These are phyloP conservation scores for Paramarasmius palmivorus DNA, from an alignment of 1,284 basidiomycete species.

Conservation along the genomic window DNA sequence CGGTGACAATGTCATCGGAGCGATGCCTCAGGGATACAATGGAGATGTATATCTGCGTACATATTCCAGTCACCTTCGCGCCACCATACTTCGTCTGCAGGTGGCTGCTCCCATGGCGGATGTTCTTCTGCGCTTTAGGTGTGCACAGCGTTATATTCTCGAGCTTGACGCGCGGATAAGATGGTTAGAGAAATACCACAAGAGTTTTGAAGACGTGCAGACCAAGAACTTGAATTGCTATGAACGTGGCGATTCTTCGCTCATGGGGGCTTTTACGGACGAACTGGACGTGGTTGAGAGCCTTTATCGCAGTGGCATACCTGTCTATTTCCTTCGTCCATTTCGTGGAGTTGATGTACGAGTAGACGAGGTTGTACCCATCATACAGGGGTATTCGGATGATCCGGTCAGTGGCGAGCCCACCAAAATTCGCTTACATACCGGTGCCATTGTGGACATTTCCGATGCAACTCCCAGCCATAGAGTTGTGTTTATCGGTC, in stretches of 20 bases:
- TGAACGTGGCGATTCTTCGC: neutral
- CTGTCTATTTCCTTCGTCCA: neutral
- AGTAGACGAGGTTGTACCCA: neutral
- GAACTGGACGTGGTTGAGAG: conserved; percentile 1
- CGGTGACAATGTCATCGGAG: neutral
- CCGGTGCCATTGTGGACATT: neutral
- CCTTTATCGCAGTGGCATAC: neutral
- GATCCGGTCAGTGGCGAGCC: too few species aligned
- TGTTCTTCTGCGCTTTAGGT: neutral
- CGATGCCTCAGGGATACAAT: neutral
- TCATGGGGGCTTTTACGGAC: conserved; percentile 4
- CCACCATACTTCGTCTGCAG: neutral
- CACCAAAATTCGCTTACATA: neutral
- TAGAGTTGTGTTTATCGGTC: neutral
- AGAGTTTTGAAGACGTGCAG: neutral
- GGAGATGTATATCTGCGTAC: neutral
- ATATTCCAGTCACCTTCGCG: neutral
- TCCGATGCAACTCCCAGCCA: neutral
- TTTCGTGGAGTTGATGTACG: neutral
- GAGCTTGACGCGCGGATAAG: neutral
- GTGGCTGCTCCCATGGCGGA: neutral
- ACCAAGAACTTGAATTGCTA: neutral
- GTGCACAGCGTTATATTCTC: neutral
- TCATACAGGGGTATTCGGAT: neutral
- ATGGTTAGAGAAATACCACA: neutral